A percentile compares a stretch with the other conserved stretches of the same genome.
Conservation (phyloP, 441 rosid species). For the Populus hybrid region DNA sequence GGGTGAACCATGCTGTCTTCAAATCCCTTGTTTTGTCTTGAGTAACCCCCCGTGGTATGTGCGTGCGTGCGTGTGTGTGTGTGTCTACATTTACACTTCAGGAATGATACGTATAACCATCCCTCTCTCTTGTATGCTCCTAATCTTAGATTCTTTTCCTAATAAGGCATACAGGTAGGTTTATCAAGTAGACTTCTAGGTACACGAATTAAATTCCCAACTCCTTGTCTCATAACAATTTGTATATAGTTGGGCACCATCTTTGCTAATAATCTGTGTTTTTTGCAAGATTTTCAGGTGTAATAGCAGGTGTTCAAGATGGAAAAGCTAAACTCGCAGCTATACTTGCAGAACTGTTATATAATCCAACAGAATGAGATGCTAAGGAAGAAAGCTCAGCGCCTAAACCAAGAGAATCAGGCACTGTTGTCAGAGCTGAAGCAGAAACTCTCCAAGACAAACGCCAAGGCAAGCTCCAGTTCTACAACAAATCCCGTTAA, state of each 20-base stretch:
- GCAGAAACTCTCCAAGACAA: constrained; percentile 24
- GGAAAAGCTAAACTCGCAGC: constrained; percentile 37
- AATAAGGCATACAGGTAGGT: neutral
- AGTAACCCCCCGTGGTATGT: neutral
- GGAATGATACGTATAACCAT: neutral
- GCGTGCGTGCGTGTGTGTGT: too few relatives aligned
- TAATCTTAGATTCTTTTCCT: neutral
- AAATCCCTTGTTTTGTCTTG: neutral
- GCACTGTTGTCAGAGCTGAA: constrained; percentile 32
- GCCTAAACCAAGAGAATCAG: constrained; percentile 42
- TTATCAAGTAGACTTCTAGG: neutral
- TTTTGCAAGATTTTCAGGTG: constrained; percentile 9
- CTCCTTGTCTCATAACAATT: neutral
- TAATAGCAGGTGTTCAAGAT: constrained; percentile 3
- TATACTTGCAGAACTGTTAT: constrained; percentile 38
- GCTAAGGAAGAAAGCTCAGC: constrained; percentile 41
- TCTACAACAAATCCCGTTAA: constrained; percentile 17
- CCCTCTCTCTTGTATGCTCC: neutral
- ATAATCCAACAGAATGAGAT: constrained; percentile 44
- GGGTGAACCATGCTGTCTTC: neutral
- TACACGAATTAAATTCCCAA: neutral
- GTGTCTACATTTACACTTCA: neutral
- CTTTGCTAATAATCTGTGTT: neutral
- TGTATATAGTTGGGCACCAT: neutral
- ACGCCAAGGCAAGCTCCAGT: constrained; percentile 10